These are phyloP conservation scores for Nicotiana knightiana DNA, from an alignment of 257 asterid species.

Conservation along the genomic window DNA sequence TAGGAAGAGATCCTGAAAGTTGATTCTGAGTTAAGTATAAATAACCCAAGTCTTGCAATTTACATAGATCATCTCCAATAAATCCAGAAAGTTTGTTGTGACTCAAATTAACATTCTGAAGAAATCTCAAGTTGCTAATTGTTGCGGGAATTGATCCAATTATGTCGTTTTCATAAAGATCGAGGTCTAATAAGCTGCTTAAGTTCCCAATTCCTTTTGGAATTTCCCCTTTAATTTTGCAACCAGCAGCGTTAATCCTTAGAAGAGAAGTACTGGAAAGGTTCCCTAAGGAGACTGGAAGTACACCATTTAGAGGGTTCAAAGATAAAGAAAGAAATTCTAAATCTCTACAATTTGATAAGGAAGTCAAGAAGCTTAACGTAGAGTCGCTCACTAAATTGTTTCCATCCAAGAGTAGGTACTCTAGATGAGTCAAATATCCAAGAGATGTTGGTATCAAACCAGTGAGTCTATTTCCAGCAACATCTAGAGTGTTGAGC, in stretches of 20 bases:
- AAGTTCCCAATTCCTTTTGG: conserved; percentile 20
- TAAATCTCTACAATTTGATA: neutral
- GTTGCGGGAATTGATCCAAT: neutral
- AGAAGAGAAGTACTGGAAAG: neutral
- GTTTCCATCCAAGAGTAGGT: neutral
- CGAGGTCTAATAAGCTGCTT: neutral
- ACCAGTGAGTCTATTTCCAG: neutral
- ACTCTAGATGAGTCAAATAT: neutral
- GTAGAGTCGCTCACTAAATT: too few relatives aligned
- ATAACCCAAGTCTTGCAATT: neutral
- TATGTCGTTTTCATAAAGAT: neutral
- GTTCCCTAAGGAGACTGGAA: neutral
- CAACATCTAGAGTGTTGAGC: neutral
- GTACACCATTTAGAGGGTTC: neutral
- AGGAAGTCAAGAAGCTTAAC: neutral
- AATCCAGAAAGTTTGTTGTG: neutral
- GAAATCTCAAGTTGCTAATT: neutral
- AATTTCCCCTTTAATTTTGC: conserved; percentile 8
- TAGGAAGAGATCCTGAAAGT: neutral
- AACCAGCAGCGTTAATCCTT: neutral
- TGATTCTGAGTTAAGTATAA: conserved; percentile 5
- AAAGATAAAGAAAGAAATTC: too few relatives aligned
- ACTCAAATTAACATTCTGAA: neutral
- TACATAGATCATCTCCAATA: neutral
- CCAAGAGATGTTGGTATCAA: neutral